A percentile compares a stretch with the other conserved stretches of the same genome.
Conservation (phyloP, 1,139 yeast species). For the Ogataea hybrid region DNA sequence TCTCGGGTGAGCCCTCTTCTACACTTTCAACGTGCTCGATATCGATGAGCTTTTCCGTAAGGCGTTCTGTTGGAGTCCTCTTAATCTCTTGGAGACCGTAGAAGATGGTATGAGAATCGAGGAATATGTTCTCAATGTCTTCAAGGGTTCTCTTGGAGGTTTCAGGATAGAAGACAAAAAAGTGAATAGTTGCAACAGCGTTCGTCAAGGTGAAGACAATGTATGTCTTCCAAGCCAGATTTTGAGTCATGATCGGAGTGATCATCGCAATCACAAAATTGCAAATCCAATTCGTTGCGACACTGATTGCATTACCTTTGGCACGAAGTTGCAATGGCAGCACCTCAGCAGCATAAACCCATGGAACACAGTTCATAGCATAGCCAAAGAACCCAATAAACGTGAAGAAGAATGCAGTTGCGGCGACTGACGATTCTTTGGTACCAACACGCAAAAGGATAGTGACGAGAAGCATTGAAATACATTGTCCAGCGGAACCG, state of each 20-base stretch:
- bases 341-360: constrained; percentile 52
- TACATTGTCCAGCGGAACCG: constrained; percentile 15
- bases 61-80: not conserved
- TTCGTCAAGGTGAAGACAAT: constrained; percentile 49
- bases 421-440: constrained; percentile 14
- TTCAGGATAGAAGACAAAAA: constrained; percentile 56
- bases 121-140: constrained; percentile 43
- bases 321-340: constrained; percentile 51
- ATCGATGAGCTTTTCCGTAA: constrained; percentile 3
- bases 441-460: constrained; percentile 16
- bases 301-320: constrained; percentile 40
- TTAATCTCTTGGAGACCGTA: constrained; percentile 1
- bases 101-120: constrained; percentile 3
- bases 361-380: constrained; percentile 32
- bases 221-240: constrained; percentile 48
- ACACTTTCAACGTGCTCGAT: constrained; percentile 5
- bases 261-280: constrained; percentile 54
- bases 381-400: constrained; percentile 19
- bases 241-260: constrained; percentile 45
- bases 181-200: constrained; percentile 52
- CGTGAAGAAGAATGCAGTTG: constrained; percentile 10
- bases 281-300: constrained; percentile 50
- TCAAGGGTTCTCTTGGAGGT: constrained; percentile 62
- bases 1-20: constrained; percentile 2
- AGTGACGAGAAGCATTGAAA: constrained; percentile 16